Evolutionary conservation across 1,284 basidiomycete genomes (phyloP), one percentile per base, ranked within the genome.

Genomic region (Meripilus lineatus): DNA sequence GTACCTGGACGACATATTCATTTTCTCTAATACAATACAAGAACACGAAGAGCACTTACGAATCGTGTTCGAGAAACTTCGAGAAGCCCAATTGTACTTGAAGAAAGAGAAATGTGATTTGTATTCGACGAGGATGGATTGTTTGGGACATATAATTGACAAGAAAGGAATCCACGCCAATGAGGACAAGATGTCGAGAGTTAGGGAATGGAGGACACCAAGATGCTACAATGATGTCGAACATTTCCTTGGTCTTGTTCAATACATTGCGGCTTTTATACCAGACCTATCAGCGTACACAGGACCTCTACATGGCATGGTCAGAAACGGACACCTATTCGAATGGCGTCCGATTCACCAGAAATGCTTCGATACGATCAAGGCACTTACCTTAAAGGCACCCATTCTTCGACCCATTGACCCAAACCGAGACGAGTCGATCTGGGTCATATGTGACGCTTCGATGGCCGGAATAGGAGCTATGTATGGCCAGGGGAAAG

Each of bases 261-360:
- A 70, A 18, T 74, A 71, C 49, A 42, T 74, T 1, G 54, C 61
- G 0, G 55, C 60, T 13, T 70, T 69, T 45, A 50, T 73, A 38
- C 69, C 66, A 0, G 56, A 68, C 26, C 48, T 72, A 0, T 53
- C 61, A 0, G 48, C 54, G 7, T 66, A 64, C 33, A 64, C 60
- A 0, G 49, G 49, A 3, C 54, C 59, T 4, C 33, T 68, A 18
- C 46, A 54, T 17, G 36, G 55, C 0, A 67, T 68, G 13, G 34
- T 30, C 8, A 39, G 34, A 4, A 48, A 48, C 14, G 46, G 40
- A n/a, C n/a, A n/a, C n/a, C n/a, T n/a, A n/a, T n/a, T n/a, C n/a
- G n/a, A n/a, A n/a, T n/a, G n/a, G n/a, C n/a, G n/a, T n/a, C n/a
- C n/a, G n/a, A n/a, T n/a, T n/a, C n/a, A n/a, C n/a, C n/a, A n/a